A percentile compares a stretch with the other conserved stretches of the same genome.
These are phyloP conservation scores for Populus simonii DNA, from an alignment of 345 rosid species.

Conservation along the genomic window DNA sequence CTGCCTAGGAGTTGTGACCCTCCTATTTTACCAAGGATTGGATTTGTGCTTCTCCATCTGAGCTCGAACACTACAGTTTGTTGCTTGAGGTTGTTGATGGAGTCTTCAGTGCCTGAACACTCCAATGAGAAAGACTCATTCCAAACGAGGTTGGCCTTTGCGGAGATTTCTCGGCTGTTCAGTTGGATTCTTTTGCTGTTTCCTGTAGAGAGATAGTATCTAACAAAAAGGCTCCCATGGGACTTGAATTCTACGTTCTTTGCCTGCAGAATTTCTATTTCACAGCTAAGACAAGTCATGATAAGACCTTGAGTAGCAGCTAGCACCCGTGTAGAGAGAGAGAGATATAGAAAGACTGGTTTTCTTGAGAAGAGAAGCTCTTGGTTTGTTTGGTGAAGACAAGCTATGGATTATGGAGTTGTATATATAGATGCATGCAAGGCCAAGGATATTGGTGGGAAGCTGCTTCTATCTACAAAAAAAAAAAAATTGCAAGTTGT, in stretches of 20 bases:
- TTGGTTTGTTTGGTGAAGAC: constrained; percentile 6
- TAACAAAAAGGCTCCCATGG: constrained; percentile 47
- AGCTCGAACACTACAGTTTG: constrained; percentile 58
- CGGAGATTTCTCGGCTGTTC: constrained; percentile 45
- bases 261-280: constrained; percentile 62
- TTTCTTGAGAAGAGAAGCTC: background rate
- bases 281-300: constrained; percentile 42
- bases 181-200: constrained; percentile 48
- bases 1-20: constrained; percentile 57
- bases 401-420: background rate
- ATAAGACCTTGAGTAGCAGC: constrained; percentile 2
- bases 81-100: constrained; percentile 42
- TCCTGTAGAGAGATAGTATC: constrained; percentile 62
- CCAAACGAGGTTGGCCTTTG: constrained; percentile 43
- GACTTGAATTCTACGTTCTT: constrained; percentile 52
- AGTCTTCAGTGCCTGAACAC: constrained; percentile 52
- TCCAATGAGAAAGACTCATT: constrained; percentile 58
- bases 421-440: background rate
- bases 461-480: background rate
- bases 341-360: background rate
- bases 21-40: constrained; percentile 35
- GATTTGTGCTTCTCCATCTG: constrained; percentile 37
- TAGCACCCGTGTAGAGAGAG: constrained; percentile 32
- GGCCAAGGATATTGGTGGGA: background rate
- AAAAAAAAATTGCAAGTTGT: background rate